These are phyloP conservation scores for Nannizzia gypsea DNA, from an alignment of 2,329 filamentous ascomycete species.

Conservation along the genomic window DNA sequence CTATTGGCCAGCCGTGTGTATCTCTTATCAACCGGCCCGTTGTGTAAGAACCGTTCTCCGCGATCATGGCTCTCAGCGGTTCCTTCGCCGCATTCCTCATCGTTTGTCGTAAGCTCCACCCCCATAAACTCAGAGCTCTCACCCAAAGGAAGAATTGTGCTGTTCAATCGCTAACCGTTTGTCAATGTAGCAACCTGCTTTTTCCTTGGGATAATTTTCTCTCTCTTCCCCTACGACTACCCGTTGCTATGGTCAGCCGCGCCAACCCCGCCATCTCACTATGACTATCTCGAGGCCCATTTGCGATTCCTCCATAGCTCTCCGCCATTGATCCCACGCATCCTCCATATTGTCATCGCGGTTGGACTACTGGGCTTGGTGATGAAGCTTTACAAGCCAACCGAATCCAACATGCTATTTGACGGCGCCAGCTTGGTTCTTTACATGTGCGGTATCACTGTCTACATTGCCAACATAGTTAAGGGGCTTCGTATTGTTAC, in stretches of 20 bases:
- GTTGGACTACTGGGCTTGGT: conserved; percentile 83
- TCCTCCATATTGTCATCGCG: conserved; percentile 85
- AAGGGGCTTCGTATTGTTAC: conserved; percentile 82
- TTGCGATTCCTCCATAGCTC: conserved; percentile 83
- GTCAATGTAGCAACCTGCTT: conserved; percentile 63
- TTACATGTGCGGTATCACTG: conserved; percentile 74
- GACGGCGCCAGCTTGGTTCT: conserved; percentile 62
- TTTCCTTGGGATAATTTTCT: conserved; percentile 97
- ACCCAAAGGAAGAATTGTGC: background rate
- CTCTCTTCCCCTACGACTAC: conserved; percentile 76
- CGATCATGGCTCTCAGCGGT: conserved; percentile 31
- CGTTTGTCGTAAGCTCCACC: conserved; percentile 63
- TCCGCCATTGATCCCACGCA: conserved; percentile 80
- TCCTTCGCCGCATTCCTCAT: conserved; percentile 97
- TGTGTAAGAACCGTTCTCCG: background rate
- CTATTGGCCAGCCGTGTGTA: background rate
- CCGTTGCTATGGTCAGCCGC: conserved; percentile 37
- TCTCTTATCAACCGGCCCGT: background rate
- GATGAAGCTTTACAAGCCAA: conserved; percentile 86
- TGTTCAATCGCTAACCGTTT: background rate
- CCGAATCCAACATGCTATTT: conserved; percentile 91
- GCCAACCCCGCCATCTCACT: conserved; percentile 48
- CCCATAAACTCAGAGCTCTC: conserved; percentile 11
- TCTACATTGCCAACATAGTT: conserved; percentile 93
- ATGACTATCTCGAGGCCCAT: conserved; percentile 76